Evolutionary conservation across 169 alveolate species (phyloP), one percentile per base, ranked within the genome.

Genomic region (Fabrea salina): DNA sequence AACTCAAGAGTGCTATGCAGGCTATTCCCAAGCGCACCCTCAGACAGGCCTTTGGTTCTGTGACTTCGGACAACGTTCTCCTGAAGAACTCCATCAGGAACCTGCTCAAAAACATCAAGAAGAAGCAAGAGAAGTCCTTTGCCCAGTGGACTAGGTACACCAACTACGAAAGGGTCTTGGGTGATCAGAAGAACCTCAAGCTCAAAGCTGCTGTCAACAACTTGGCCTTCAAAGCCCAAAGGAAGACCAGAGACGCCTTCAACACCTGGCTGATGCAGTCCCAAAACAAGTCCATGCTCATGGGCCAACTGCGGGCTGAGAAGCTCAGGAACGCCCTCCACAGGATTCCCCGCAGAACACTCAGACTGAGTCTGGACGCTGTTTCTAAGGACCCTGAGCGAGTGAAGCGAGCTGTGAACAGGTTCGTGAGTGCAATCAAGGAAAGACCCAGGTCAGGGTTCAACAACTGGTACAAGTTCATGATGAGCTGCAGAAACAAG

Each of bases 321-420:
- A 68, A 43, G 35, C 67, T 47, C n/a, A n/a, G 66, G 8, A 68
- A 44, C 4, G 57, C 64, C 44, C 35, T 68, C n/a, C 16, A 40
- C 30, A 37, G 30, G 7, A 25, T 43, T 3, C 66, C 78, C 11
- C 16, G 61, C 64, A 7, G 66, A 68, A 1, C 19, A 40, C 41
- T 68, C 11, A 13, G 35, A 27, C 54, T 27, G 19, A 53, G 39
- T 30, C 7, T 13, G 19, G 53, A 61, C 7, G 33, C 54, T 7
- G 30, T 61, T 16, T 11, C 35, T 16, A 53, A 53, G 33, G 74
- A 61, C 11, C 54, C 54, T 6, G 30, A 30, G 19, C 19, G 33
- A 33, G 74, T 61, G 6, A 30, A 25, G 33, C 54, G 74, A 61
- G 74, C 74, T 61, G 33, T 61, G 7, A 61, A 33, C 19, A 22